phyloP scores from a whole-genome alignment of 495 filamentous ascomycete species.

The Aspergillus campestris region DNA sequence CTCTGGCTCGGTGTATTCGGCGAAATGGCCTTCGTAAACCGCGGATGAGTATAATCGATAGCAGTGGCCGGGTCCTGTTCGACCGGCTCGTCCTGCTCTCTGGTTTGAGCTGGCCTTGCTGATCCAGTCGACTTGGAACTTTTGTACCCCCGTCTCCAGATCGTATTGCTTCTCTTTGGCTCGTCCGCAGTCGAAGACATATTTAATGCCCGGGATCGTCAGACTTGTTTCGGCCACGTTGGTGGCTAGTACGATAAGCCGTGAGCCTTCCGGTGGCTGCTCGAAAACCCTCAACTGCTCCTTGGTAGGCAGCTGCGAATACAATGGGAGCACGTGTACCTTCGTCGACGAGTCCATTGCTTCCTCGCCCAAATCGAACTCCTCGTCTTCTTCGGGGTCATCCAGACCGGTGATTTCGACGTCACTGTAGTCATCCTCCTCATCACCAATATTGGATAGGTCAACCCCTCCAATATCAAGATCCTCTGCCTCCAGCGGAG shows the following conservation, averaged over 20 bases:
- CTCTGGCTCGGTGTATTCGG: conserved; percentile 79
- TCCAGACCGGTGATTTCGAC: conserved; percentile 41
- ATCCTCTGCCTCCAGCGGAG: conserved; percentile 77
- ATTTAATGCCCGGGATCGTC: conserved; percentile 91
- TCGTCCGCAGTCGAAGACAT: conserved; percentile 91
- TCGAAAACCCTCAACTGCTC: conserved; percentile 95
- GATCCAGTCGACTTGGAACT: conserved; percentile 91
- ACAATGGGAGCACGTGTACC: conserved; percentile 84
- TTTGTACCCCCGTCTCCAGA: conserved; percentile 78
- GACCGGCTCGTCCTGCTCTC: conserved; percentile 86
- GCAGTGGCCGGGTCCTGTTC: conserved; percentile 93
- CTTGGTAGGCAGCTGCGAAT: conserved; percentile 87
- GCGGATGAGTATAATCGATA: conserved; percentile 92
- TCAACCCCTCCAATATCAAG: conserved; percentile 64
- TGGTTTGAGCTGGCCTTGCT: conserved; percentile 95
- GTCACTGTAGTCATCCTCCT: conserved; percentile 28
- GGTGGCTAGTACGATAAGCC: conserved; percentile 86
- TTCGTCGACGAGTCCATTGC: conserved; percentile 57
- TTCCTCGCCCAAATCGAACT: conserved; percentile 51
- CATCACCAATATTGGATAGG: conserved; percentile 28
- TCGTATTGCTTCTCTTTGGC: conserved; percentile 89
- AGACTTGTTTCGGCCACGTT: conserved; percentile 97
- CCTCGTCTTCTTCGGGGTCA: conserved; percentile 48
- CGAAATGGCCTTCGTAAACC: conserved; percentile 85
- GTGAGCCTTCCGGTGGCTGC: conserved; percentile 69